Conservation (phyloP, 2,329 filamentous ascomycete genomes). For the Penicillium italicum region DNA sequence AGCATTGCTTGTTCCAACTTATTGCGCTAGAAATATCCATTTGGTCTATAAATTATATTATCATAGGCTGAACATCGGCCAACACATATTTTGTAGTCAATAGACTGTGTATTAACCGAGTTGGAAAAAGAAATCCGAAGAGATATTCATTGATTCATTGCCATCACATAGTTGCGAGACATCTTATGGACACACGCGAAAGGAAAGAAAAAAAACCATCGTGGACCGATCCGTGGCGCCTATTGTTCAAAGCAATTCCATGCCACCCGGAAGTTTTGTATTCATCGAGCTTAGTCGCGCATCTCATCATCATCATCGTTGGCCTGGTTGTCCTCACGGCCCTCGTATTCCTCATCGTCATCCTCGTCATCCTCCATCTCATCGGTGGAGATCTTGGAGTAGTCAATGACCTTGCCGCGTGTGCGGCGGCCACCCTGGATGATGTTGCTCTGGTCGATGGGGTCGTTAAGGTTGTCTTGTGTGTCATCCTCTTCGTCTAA, state of each 20-base stretch:
- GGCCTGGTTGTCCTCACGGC: conserved; percentile 27
- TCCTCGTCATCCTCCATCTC: conserved; percentile 62
- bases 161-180: conserved; percentile 9
- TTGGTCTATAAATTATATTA: not conserved
- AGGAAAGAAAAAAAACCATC: conserved; percentile 2
- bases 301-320: conserved; percentile 40
- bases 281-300: conserved; percentile 36
- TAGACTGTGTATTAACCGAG: not conserved
- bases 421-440: conserved; percentile 75
- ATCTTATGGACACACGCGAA: conserved; percentile 4
- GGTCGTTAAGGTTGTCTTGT: conserved; percentile 68
- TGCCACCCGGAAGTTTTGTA: conserved; percentile 14
- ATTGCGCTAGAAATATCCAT: too few species aligned
- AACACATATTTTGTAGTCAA: not conserved
- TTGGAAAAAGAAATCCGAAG: not conserved
- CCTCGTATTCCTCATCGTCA: conserved; percentile 43
- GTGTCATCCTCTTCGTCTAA: conserved; percentile 68
- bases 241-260: conserved; percentile 16
- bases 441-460: conserved; percentile 88
- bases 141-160: conserved; percentile 21
- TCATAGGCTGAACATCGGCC: not conserved
- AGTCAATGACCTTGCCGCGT: conserved; percentile 89
- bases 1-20: not conserved
- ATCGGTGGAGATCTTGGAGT: conserved; percentile 80
- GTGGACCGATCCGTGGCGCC: conserved; percentile 16